These are phyloP conservation scores for Phlyctochytrium arcticum DNA, from an alignment of 192 early-diverging fungal genomes.

Conservation along the genomic window DNA sequence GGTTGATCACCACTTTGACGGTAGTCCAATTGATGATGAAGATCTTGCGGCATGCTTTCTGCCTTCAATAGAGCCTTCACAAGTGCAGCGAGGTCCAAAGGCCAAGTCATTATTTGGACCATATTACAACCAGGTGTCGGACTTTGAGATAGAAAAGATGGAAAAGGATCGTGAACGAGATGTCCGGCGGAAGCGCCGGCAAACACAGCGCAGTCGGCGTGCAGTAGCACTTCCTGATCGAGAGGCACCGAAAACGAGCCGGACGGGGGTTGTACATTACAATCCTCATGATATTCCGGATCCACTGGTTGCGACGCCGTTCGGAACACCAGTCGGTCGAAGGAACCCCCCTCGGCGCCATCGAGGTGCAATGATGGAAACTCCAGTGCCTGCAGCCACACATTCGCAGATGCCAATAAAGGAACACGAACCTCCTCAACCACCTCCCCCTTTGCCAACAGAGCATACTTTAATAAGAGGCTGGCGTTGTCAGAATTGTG, in stretches of 20 bases:
- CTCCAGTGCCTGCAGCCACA: not conserved
- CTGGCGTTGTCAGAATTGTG: constrained; percentile 36
- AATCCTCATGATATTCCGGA: not conserved
- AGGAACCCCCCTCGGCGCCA: not conserved
- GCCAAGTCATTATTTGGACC: constrained; percentile 26
- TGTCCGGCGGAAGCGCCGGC: constrained; percentile 76
- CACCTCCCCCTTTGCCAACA: not conserved
- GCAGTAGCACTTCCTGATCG: constrained; percentile 62
- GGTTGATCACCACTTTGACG: constrained; percentile 76
- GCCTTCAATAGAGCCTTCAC: constrained; percentile 46
- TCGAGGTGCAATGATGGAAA: not conserved
- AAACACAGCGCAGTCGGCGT: constrained; percentile 65
- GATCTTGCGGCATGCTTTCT: constrained; percentile 69
- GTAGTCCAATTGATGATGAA: constrained; percentile 69
- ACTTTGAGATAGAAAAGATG: constrained; percentile 63
- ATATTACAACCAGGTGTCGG: constrained; percentile 17
- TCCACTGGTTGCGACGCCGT: not conserved
- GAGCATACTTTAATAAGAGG: not conserved
- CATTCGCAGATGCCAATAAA: not conserved
- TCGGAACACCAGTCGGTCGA: not conserved
- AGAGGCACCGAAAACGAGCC: constrained; percentile 63
- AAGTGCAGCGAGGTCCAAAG: constrained; percentile 16
- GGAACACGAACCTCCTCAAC: not conserved
- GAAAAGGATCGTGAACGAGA: constrained; percentile 83
- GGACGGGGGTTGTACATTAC: constrained; percentile 30